A percentile compares a stretch with the other conserved stretches of the same genome.
phyloP scores from a whole-genome alignment of 768 basidiomycete species.

The Phanerochaete carnosa region DNA sequence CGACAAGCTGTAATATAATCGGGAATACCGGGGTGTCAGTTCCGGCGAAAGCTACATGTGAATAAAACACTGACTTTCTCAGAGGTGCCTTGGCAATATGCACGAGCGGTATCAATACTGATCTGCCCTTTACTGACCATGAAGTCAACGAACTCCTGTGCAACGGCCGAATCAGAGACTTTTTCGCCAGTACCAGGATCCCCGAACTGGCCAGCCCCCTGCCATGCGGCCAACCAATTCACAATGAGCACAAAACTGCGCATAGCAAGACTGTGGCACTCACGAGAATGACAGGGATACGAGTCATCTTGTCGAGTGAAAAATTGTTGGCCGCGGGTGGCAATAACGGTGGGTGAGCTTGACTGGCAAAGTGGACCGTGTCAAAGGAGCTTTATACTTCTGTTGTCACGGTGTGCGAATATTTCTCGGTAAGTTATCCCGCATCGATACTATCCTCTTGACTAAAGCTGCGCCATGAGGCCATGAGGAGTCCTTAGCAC shows the following conservation, averaged over 20 bases:
- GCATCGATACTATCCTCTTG: too few species aligned
- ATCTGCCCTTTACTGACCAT: constrained; percentile 40
- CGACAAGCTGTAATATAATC: background rate
- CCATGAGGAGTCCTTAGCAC: too few species aligned
- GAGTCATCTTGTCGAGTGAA: background rate
- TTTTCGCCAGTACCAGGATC: constrained; percentile 39
- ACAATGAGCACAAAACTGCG: background rate
- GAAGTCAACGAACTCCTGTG: constrained; percentile 42
- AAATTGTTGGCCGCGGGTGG: too few species aligned
- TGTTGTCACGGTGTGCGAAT: too few species aligned
- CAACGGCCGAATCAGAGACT: constrained; percentile 30
- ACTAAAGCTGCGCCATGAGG: too few species aligned
- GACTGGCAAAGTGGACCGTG: too few species aligned
- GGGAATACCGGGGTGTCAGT: background rate
- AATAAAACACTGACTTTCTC: constrained; percentile 38
- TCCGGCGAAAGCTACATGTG: background rate
- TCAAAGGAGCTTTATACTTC: too few species aligned
- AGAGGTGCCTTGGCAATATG: constrained; percentile 51
- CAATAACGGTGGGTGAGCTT: too few species aligned
- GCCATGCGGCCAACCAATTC: background rate
- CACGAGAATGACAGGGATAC: constrained; percentile 4
- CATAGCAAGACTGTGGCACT: background rate
- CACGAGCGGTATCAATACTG: constrained; percentile 47
- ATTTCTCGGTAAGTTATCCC: too few species aligned
- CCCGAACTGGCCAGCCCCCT: constrained; percentile 52